These are phyloP conservation scores for Euphrasia arctica DNA, from an alignment of 305 asterid genomes.

Conservation along the genomic window DNA sequence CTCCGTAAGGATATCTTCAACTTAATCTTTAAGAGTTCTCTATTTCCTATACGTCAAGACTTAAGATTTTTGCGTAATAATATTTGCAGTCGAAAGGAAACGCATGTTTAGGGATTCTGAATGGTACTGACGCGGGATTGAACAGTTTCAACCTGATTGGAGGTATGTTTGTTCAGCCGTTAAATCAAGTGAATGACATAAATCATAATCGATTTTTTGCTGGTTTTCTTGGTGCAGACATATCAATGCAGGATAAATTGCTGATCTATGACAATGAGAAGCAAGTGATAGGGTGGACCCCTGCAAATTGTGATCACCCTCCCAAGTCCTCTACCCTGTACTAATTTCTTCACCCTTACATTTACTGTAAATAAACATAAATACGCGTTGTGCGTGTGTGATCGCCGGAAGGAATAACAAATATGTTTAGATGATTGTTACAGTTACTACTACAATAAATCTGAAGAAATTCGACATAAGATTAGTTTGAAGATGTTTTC, in stretches of 20 bases:
- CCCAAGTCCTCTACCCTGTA: slow-evolving; percentile 35
- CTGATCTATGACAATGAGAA: slow-evolving; percentile 86
- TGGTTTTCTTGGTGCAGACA: slow-evolving; percentile 49
- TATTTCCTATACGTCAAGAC: background rate
- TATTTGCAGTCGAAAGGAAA: slow-evolving; percentile 68
- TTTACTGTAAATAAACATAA: slow-evolving; percentile 13
- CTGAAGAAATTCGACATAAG: slow-evolving; percentile 1
- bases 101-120: slow-evolving; percentile 86
- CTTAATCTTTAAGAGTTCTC: background rate
- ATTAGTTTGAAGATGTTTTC: background rate
- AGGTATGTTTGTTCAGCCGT: slow-evolving; percentile 40
- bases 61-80: background rate
- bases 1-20: slow-evolving; percentile 55
- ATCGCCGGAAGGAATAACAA: background rate
- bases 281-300: slow-evolving; percentile 74
- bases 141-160: slow-evolving; percentile 75
- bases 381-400: background rate
- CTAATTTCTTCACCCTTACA: slow-evolving; percentile 10
- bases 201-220: background rate
- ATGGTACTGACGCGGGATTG: slow-evolving; percentile 85
- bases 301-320: slow-evolving; percentile 70
- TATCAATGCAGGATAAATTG: slow-evolving; percentile 89
- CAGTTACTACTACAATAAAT: background rate
- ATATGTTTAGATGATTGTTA: background rate
- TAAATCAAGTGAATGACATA: background rate